Conservation (phyloP, 495 filamentous ascomycete species). For the Hypoxylon trugodes region DNA sequence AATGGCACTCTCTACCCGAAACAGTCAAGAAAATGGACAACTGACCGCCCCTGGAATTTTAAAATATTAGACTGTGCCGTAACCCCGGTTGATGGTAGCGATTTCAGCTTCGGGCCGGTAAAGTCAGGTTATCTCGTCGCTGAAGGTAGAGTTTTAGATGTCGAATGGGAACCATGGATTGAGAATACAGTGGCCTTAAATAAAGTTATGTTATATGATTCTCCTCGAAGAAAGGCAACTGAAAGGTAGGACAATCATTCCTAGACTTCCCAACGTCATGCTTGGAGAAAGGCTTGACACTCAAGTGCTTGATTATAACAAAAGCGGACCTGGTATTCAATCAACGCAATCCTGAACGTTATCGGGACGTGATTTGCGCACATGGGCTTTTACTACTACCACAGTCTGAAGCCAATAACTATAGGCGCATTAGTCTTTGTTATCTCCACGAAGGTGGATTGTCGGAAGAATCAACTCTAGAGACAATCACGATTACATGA, state of each 20-base stretch:
- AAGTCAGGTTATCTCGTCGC: slow-evolving; percentile 1
- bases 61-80: not conserved
- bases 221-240: not conserved
- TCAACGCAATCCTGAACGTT: slow-evolving; percentile 1
- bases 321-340: slow-evolving; percentile 1
- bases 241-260: not conserved
- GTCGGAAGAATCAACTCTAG: slow-evolving; percentile 3
- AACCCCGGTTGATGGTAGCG: not conserved
- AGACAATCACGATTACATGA: slow-evolving; percentile 3
- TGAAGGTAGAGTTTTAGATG: not conserved
- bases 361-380: not conserved
- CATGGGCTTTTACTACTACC: not conserved
- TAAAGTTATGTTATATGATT: slow-evolving; percentile 2
- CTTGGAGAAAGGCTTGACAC: not conserved
- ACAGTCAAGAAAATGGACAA: slow-evolving; percentile 2
- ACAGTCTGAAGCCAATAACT: not conserved
- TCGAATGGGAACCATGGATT: slow-evolving; percentile 3
- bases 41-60: slow-evolving; percentile 1
- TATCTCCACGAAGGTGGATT: slow-evolving; percentile 10
- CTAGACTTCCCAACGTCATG: slow-evolving; percentile 4
- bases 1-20: slow-evolving; percentile 7
- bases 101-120: slow-evolving; percentile 1
- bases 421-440: not conserved
- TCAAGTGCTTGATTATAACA: slow-evolving; percentile 2
- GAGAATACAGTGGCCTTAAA: slow-evolving; percentile 9